A percentile compares a stretch with the other conserved stretches of the same genome.
These are phyloP conservation scores for Podaxis sp. DNA, from an alignment of 768 basidiomycete species.

Conservation along the genomic window DNA sequence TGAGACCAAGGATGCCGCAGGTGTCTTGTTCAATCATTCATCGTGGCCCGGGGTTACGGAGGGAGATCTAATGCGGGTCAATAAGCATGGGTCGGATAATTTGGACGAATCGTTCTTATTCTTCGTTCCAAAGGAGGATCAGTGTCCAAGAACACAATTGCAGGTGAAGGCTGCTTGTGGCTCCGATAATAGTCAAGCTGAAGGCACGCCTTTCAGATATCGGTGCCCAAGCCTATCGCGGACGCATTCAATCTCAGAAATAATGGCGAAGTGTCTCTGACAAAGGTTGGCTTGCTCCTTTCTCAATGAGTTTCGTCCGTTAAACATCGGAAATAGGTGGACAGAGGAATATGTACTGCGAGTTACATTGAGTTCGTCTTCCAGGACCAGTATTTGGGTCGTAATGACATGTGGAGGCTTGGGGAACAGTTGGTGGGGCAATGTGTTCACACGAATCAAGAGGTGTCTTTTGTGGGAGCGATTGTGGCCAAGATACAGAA, in stretches of 20 bases:
- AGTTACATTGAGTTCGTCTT: constrained; percentile 84
- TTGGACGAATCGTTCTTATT: constrained; percentile 53
- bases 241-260: constrained; percentile 71
- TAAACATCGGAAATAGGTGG: constrained; percentile 47
- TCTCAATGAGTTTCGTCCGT: neutral
- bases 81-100: constrained; percentile 37
- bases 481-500: constrained; percentile 79
- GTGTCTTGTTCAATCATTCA: constrained; percentile 67
- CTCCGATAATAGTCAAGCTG: neutral
- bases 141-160: constrained; percentile 55
- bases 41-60: constrained; percentile 75
- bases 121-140: constrained; percentile 64
- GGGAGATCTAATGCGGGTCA: constrained; percentile 69
- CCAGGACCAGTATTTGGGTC: constrained; percentile 92
- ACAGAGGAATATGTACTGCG: constrained; percentile 58
- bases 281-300: constrained; percentile 47
- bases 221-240: constrained; percentile 69
- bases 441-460: constrained; percentile 82
- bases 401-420: constrained; percentile 96
- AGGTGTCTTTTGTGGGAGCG: constrained; percentile 80
- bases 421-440: constrained; percentile 78
- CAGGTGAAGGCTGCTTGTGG: constrained; percentile 44
- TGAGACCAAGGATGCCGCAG: constrained; percentile 56
- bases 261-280: constrained; percentile 67
- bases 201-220: constrained; percentile 47